These are phyloP conservation scores for Yamadazyma ubonensis DNA, from an alignment of 805 yeast genomes.

Conservation along the genomic window DNA sequence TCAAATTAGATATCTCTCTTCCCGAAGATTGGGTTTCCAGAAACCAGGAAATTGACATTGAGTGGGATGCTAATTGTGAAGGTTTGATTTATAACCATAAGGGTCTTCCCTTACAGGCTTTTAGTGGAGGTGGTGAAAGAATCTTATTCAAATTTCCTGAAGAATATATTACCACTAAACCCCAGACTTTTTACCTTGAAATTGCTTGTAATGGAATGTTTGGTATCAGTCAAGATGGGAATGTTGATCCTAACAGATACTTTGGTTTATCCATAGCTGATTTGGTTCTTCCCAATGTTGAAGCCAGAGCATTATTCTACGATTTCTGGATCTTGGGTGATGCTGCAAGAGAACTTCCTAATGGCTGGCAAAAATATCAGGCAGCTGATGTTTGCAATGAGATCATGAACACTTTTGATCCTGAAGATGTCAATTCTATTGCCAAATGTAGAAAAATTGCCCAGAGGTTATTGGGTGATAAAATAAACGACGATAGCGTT, in stretches of 20 bases:
- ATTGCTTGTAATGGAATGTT: constrained; percentile 94
- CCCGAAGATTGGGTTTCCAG: constrained; percentile 57
- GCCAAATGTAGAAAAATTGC: constrained; percentile 66
- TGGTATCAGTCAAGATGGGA: constrained; percentile 62
- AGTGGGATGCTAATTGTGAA: constrained; percentile 87
- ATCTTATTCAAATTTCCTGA: constrained; percentile 67
- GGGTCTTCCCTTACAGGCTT: constrained; percentile 77
- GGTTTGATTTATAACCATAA: constrained; percentile 70
- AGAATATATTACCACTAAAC: constrained; percentile 48
- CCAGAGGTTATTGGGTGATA: constrained; percentile 58
- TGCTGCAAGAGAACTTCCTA: constrained; percentile 83
- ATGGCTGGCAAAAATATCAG: constrained; percentile 70
- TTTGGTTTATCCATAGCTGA: constrained; percentile 72
- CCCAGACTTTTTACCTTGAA: constrained; percentile 76
- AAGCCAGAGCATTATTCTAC: constrained; percentile 71
- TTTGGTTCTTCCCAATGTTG: constrained; percentile 73
- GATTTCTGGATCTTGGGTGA: constrained; percentile 91
- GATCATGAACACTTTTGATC: constrained; percentile 83
- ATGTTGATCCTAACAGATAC: constrained; percentile 67
- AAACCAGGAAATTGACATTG: constrained; percentile 55
- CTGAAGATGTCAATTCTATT: constrained; percentile 57
- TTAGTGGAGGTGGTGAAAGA: constrained; percentile 84
- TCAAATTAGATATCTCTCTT: constrained; percentile 61
- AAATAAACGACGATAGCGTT: constrained; percentile 65
- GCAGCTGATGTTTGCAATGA: constrained; percentile 79